Evolutionary conservation across 2,329 filamentous ascomycete genomes (phyloP).

Genomic region (Beauveria asiatica): DNA sequence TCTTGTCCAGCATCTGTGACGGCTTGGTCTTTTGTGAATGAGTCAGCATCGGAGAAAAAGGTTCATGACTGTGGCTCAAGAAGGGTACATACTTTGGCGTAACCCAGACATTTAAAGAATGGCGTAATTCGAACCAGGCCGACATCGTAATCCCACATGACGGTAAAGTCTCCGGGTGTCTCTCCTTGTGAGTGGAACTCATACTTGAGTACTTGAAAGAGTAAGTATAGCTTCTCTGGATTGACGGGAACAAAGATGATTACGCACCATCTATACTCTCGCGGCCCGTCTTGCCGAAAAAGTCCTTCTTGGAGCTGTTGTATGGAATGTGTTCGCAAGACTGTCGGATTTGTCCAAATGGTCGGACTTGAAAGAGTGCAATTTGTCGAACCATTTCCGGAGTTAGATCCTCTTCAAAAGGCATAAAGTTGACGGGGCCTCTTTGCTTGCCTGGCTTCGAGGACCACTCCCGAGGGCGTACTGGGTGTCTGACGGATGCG

Average conservation of each 20-base stretch:
- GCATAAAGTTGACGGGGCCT: constrained; percentile 63
- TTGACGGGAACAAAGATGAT: background rate
- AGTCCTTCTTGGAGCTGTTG: constrained; percentile 87
- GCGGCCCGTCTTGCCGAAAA: constrained; percentile 75
- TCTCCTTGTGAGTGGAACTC: constrained; percentile 64
- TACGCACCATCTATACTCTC: constrained; percentile 77
- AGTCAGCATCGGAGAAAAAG: background rate
- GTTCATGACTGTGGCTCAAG: constrained; percentile 7
- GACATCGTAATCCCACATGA: constrained; percentile 97
- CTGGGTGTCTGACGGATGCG: background rate
- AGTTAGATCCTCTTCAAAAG: constrained; percentile 57
- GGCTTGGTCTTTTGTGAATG: constrained; percentile 61
- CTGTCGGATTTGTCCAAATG: constrained; percentile 52
- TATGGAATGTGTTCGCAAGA: constrained; percentile 78
- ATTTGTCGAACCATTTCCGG: constrained; percentile 49
- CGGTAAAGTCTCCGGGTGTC: constrained; percentile 52
- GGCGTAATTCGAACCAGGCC: constrained; percentile 90
- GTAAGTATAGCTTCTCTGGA: constrained; percentile 9
- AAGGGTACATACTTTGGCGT: constrained; percentile 63
- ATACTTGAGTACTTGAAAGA: constrained; percentile 66
- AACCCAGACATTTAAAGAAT: constrained; percentile 85
- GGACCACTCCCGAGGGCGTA: constrained; percentile 2
- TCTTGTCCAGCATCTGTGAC: constrained; percentile 70
- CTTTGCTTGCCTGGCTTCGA: constrained; percentile 36
- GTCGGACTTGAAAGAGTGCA: constrained; percentile 55